Conservation (phyloP, 2,329 filamentous ascomycete genomes). For the Aureobasidium namibiae region DNA sequence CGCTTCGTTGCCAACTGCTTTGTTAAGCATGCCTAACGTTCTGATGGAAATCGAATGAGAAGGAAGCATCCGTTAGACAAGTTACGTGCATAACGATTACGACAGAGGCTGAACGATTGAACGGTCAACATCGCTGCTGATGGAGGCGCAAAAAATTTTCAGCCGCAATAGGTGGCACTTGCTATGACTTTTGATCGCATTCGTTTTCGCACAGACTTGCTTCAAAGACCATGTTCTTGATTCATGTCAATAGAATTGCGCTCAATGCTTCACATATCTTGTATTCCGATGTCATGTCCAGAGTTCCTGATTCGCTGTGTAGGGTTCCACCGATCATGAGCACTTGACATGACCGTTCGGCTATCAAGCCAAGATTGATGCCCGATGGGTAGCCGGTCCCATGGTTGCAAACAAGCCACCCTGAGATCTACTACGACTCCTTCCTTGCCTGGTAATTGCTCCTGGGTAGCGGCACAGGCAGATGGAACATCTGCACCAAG, state of each 20-base stretch:
- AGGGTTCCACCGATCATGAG: neutral
- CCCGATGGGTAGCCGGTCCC: neutral
- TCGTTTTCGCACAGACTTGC: neutral
- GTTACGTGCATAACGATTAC: neutral
- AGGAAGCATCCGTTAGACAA: neutral
- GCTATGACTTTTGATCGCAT: neutral
- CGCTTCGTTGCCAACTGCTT: neutral
- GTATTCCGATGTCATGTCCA: neutral
- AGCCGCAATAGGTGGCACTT: neutral
- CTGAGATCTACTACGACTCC: neutral
- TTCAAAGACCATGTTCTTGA: neutral
- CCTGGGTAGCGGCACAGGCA: neutral
- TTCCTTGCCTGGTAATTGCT: neutral
- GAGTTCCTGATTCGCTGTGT: neutral
- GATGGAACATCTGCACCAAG: slow-evolving; percentile 70
- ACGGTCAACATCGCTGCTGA: neutral
- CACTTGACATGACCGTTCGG: neutral
- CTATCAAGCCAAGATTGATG: neutral
- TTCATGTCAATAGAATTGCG: neutral
- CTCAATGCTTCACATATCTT: neutral
- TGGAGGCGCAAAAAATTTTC: neutral
- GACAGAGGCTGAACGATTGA: neutral
- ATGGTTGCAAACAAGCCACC: neutral
- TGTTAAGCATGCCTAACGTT: neutral
- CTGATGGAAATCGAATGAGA: neutral